Base-by-base conservation (phyloP, 73 alveolate genomes). In the Stentor coeruleus region DNA sequence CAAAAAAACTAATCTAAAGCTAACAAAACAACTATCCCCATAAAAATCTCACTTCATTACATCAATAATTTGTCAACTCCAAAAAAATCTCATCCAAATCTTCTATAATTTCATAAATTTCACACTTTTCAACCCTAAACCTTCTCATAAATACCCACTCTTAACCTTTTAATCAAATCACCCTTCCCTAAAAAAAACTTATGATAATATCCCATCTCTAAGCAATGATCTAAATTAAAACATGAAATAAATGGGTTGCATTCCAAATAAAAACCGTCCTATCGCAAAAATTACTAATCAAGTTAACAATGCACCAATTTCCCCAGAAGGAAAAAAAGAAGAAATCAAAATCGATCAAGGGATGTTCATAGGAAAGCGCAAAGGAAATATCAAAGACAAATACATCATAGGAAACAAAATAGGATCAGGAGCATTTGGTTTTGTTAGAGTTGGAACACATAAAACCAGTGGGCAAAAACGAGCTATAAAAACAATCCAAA, bases 371-470 rank as follows among this genome's bases (percentile, higher is more conserved):
- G 81, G 77, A 3, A 85, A 81, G 35, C 88, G 88, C 38, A 82
- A 72, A 40, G 95, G 95, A n/a, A 89, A 89, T 41, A 90, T 89
- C 38, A 86, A 86, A 82, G 95, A 89, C 55, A 59, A 81, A 75
- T 89, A 89, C 74, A 82, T 86, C 75, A 86, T 89, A 60, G 95
- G 92, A 31, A 85, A 85, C 84, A 82, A 87, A 77, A 60, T 86
- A 84, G 96, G 95, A 3, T 55, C 82, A 35, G 95, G 95, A 0
- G 93, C 95, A 20, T 90, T 87, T 58, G 96, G 96, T 31, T 90
- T 86, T 59, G 96, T 90, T 41, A 82, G 96, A 41, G 75, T 90
- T 66, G 90, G 93, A 38, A 74, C 81, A 11, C 91, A 87, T 84
- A 83, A 76, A 26, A 90, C 82, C 28, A 75, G 91, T 3, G 93